phyloP scores from a whole-genome alignment of 805 yeast genomes.

The Alloascoidea hylecoeti region DNA sequence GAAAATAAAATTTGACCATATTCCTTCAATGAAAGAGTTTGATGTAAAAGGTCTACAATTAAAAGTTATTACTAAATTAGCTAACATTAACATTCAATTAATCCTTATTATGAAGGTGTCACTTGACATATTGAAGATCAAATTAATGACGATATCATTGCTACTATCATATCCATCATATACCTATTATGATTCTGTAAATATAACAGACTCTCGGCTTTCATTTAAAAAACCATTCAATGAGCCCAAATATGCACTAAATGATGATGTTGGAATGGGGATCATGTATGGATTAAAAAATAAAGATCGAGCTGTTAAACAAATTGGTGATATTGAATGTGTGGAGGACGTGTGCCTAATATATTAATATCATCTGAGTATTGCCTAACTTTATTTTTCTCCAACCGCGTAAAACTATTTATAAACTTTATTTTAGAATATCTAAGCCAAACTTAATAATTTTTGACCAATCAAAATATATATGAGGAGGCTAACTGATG shows the following conservation, averaged over 20 bases:
- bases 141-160: constrained; percentile 25
- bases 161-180: constrained; percentile 24
- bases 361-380: too few species aligned
- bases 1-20: neutral
- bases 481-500: too few species aligned
- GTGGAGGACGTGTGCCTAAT: too few species aligned
- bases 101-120: constrained; percentile 23
- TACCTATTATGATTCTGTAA: constrained; percentile 25
- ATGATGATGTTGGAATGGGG: constrained; percentile 15
- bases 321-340: constrained; percentile 17
- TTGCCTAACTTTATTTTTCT: too few species aligned
- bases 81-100: constrained; percentile 28
- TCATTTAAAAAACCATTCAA: constrained; percentile 17
- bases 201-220: constrained; percentile 20
- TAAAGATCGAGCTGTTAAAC: constrained; percentile 14
- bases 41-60: constrained; percentile 9
- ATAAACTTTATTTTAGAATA: too few species aligned
- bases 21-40: neutral
- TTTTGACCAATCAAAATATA: too few species aligned
- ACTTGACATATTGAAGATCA: constrained; percentile 30
- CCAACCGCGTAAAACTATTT: too few species aligned
- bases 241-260: constrained; percentile 22
- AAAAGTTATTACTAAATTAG: constrained; percentile 25
- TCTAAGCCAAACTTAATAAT: too few species aligned
- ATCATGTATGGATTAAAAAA: constrained; percentile 18